Conservation (phyloP, 805 yeast genomes). For the Sugiyamaella floridensis region DNA sequence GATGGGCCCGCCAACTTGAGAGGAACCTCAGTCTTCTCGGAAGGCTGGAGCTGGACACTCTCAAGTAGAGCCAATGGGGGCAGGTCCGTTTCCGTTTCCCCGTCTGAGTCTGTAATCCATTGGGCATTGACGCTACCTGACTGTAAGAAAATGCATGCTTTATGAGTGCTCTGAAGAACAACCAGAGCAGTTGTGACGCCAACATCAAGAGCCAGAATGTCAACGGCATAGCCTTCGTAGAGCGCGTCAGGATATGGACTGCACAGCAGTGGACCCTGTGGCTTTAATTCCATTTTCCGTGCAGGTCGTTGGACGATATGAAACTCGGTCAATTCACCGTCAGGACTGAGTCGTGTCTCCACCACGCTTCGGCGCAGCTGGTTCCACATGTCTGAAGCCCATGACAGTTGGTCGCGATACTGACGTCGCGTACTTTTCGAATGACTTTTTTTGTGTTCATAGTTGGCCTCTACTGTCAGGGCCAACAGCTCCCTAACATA, state of each 20-base stretch:
- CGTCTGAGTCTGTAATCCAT: neutral
- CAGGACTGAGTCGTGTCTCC: constrained; percentile 21
- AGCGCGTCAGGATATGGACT: constrained; percentile 49
- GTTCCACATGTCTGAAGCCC: constrained; percentile 20
- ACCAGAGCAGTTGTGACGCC: constrained; percentile 18
- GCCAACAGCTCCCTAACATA: constrained; percentile 32
- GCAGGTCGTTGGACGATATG: constrained; percentile 21
- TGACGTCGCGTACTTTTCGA: constrained; percentile 2
- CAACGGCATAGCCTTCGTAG: constrained; percentile 41
- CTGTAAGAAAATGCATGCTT: constrained; percentile 17
- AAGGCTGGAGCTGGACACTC: neutral
- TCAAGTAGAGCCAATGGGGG: neutral
- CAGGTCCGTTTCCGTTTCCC: neutral
- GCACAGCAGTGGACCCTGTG: constrained; percentile 50
- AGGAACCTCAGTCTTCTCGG: neutral
- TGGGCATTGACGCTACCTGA: constrained; percentile 8
- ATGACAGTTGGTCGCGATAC: constrained; percentile 13
- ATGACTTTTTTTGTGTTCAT: constrained; percentile 6
- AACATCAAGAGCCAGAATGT: constrained; percentile 27
- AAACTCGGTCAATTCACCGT: constrained; percentile 22
- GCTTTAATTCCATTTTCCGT: constrained; percentile 3
- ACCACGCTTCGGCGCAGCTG: constrained; percentile 12
- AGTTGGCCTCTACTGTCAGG: constrained; percentile 28
- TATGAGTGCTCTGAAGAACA: constrained; percentile 7
- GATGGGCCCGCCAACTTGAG: neutral